A percentile compares a stretch with the other conserved stretches of the same genome.
Conservation (phyloP, 2,329 filamentous ascomycete species). For the Amauroascus niger region DNA sequence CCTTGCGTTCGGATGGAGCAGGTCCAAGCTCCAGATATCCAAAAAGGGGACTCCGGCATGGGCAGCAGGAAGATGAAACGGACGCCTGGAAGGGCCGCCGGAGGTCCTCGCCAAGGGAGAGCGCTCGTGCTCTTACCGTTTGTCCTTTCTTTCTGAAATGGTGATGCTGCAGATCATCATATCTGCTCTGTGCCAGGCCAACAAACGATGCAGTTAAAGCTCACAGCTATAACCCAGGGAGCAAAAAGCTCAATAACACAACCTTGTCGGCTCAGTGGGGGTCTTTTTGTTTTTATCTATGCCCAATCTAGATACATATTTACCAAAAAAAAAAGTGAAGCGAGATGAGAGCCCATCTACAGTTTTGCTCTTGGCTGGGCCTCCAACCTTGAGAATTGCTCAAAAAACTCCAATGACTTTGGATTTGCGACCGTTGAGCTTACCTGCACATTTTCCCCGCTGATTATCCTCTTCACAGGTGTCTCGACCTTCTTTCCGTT, state of each 20-base stretch:
- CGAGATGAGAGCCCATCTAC: slow-evolving; percentile 10
- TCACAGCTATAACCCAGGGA: background rate
- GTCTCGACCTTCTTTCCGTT: slow-evolving; percentile 43
- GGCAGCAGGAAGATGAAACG: background rate
- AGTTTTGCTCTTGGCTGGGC: slow-evolving; percentile 14
- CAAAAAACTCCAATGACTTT: slow-evolving; percentile 28
- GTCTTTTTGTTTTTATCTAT: no score
- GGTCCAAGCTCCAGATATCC: slow-evolving; percentile 6
- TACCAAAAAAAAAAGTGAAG: background rate
- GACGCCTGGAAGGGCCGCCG: background rate
- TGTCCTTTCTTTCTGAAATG: background rate
- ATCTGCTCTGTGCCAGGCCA: background rate
- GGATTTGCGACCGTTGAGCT: slow-evolving; percentile 37
- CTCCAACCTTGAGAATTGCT: slow-evolving; percentile 21
- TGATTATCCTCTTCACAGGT: slow-evolving; percentile 36
- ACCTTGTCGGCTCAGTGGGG: background rate
- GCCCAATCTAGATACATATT: background rate
- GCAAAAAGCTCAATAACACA: background rate
- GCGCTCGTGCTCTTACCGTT: background rate
- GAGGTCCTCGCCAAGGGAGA: background rate
- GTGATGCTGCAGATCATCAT: slow-evolving; percentile 4
- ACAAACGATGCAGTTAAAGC: no score
- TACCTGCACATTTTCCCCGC: slow-evolving; percentile 30
- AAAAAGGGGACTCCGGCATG: background rate
- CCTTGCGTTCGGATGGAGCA: background rate